A percentile compares a stretch with the other conserved stretches of the same genome.
Evolutionary conservation across 1,284 basidiomycete species (phyloP).

Genomic region (Wolfiporia cocos): DNA sequence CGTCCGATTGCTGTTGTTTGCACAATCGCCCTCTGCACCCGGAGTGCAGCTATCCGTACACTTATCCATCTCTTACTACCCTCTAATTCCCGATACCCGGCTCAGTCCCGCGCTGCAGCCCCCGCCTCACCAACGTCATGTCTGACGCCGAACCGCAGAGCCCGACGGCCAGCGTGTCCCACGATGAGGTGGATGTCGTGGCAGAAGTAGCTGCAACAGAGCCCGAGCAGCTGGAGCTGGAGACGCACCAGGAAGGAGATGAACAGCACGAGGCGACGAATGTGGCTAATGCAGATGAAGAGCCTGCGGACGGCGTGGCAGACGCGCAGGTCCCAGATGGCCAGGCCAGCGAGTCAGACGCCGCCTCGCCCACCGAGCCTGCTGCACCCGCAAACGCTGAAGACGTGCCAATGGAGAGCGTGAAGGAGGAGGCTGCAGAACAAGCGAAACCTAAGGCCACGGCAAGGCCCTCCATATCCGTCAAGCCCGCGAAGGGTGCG

Average conservation of each 20-base stretch:
- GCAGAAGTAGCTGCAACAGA: constrained; percentile 14
- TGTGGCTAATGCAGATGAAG: constrained; percentile 27
- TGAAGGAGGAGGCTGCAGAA: constrained; percentile 8
- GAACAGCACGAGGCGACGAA: constrained; percentile 48
- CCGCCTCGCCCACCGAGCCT: constrained; percentile 8
- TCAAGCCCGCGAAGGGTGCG: constrained; percentile 37
- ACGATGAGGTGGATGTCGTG: constrained; percentile 18
- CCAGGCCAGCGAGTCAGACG: constrained; percentile 13
- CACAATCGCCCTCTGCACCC: constrained; percentile 15
- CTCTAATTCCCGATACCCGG: constrained; percentile 15
- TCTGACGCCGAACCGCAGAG: constrained; percentile 35
- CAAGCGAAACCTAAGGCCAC: constrained; percentile 22
- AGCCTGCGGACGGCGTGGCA: constrained; percentile 19
- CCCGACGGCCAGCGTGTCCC: constrained; percentile 18
- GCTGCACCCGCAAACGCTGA: too few relatives aligned
- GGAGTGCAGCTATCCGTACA: constrained; percentile 17
- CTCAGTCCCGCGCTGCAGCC: constrained; percentile 2
- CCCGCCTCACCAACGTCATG: constrained; percentile 30
- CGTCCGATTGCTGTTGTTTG: too few relatives aligned
- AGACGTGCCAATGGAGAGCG: constrained; percentile 10
- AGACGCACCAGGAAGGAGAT: constrained; percentile 24
- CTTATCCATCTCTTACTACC: constrained; percentile 18
- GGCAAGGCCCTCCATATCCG: constrained; percentile 24
- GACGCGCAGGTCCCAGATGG: constrained; percentile 16
- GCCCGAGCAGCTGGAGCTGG: constrained; percentile 21